Conservation (phyloP, 441 rosid species). For the Manihot esculenta region DNA sequence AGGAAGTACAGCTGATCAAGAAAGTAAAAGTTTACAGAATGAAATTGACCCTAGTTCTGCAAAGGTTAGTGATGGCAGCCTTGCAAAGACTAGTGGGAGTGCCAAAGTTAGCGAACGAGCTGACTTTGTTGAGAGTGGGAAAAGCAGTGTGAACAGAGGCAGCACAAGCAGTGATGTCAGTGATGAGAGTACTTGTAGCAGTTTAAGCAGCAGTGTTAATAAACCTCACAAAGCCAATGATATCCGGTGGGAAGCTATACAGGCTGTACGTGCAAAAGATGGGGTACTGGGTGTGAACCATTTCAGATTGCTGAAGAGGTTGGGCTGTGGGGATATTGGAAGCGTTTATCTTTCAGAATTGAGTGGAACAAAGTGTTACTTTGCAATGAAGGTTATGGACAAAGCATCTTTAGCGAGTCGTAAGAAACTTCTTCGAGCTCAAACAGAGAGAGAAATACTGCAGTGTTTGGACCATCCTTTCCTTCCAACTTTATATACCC, state of each 20-base stretch:
- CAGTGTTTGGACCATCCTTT: constrained; percentile 84
- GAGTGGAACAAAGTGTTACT: constrained; percentile 71
- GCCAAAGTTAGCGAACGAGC: constrained; percentile 50
- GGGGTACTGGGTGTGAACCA: constrained; percentile 76
- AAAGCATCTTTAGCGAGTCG: constrained; percentile 76
- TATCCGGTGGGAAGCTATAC: constrained; percentile 78
- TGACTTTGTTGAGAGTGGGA: constrained; percentile 57
- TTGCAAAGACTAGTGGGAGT: constrained; percentile 42
- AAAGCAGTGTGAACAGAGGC: constrained; percentile 67
- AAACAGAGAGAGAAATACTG: constrained; percentile 86
- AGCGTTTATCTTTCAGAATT: constrained; percentile 84
- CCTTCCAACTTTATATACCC: constrained; percentile 76
- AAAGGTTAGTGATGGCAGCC: constrained; percentile 43
- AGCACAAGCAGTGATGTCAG: constrained; percentile 89
- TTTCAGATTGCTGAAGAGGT: constrained; percentile 72
- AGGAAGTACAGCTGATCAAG: constrained; percentile 25
- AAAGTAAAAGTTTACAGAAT: constrained; percentile 28
- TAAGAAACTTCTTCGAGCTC: constrained; percentile 82
- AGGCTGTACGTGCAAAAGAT: constrained; percentile 63
- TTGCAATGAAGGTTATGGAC: constrained; percentile 93
- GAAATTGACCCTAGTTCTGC: constrained; percentile 27
- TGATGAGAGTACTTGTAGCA: constrained; percentile 84
- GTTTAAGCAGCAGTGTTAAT: constrained; percentile 64
- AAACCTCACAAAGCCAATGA: constrained; percentile 94
- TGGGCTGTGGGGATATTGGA: constrained; percentile 91